Conservation (phyloP, 2,329 filamentous ascomycete species). For the Fusarium transvaalense region DNA sequence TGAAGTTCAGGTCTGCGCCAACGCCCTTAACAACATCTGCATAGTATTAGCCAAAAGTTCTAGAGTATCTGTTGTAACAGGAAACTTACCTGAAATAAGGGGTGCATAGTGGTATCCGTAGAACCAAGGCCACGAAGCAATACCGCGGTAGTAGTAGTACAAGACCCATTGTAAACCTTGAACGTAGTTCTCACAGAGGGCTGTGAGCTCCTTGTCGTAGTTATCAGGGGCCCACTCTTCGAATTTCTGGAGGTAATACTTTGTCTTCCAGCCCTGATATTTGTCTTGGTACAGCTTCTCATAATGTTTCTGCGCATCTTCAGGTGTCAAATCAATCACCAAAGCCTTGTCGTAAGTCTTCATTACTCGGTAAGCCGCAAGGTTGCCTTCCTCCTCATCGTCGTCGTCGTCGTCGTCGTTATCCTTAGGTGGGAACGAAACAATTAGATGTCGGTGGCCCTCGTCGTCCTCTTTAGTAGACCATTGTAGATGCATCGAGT, state of each 20-base stretch:
- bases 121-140: slow-evolving; percentile 99
- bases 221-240: slow-evolving; percentile 85
- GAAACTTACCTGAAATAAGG: slow-evolving; percentile 81
- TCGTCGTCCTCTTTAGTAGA: slow-evolving; percentile 69
- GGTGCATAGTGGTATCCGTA: slow-evolving; percentile 97
- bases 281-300: slow-evolving; percentile 90
- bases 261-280: slow-evolving; percentile 92
- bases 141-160: slow-evolving; percentile 97
- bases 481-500: slow-evolving; percentile 69
- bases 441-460: slow-evolving; percentile 64
- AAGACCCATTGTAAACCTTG: slow-evolving; percentile 98
- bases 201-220: slow-evolving; percentile 79
- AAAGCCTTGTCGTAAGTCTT: slow-evolving; percentile 92
- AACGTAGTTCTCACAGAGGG: slow-evolving; percentile 94
- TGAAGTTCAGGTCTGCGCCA: slow-evolving; percentile 88
- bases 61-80: not conserved
- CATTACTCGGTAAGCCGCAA: slow-evolving; percentile 86
- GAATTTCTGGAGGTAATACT: slow-evolving; percentile 92
- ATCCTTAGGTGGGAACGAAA: slow-evolving; percentile 62
- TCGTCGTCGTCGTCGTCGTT: slow-evolving; percentile 62
- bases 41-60: slow-evolving; percentile 51
- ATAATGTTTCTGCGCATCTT: slow-evolving; percentile 82
- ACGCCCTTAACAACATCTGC: slow-evolving; percentile 89
- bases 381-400: slow-evolving; percentile 79
- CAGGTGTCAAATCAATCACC: slow-evolving; percentile 81